Conservation (phyloP, 2,329 filamentous ascomycete genomes). For the Paecilomyces sp. region DNA sequence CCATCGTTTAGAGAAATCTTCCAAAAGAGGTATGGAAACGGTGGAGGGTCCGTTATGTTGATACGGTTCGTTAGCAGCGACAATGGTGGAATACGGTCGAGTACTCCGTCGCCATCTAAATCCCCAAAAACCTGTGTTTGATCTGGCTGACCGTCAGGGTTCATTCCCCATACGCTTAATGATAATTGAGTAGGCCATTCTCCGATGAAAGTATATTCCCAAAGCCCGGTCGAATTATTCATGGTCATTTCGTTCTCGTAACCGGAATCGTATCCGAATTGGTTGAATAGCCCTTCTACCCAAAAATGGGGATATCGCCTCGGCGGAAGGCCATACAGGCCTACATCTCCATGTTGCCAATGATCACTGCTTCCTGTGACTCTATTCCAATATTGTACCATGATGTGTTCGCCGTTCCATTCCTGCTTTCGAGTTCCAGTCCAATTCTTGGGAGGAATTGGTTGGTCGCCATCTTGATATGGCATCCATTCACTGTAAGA, state of each 20-base stretch:
- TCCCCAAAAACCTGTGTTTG: conserved; percentile 51
- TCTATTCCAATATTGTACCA: conserved; percentile 54
- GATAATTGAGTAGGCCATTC: conserved; percentile 54
- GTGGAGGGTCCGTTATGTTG: conserved; percentile 49
- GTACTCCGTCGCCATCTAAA: conserved; percentile 48
- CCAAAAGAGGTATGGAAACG: conserved; percentile 46
- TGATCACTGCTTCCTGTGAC: conserved; percentile 49
- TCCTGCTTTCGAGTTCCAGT: conserved; percentile 44
- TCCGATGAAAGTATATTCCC: conserved; percentile 50
- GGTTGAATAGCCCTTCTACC: conserved; percentile 51
- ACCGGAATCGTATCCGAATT: conserved; percentile 53
- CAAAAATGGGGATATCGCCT: conserved; percentile 52
- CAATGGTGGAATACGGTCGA: conserved; percentile 51
- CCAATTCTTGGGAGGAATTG: conserved; percentile 42
- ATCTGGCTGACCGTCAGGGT: conserved; percentile 52
- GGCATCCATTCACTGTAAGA: conserved; percentile 49
- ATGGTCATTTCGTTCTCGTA: conserved; percentile 43
- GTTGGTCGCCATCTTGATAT: conserved; percentile 41
- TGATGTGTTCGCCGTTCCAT: conserved; percentile 53
- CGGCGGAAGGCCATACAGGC: conserved; percentile 24
- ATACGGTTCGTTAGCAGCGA: conserved; percentile 46
- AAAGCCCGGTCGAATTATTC: conserved; percentile 32
- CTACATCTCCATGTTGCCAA: conserved; percentile 48
- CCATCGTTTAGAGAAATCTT: conserved; percentile 47
- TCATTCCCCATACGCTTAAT: conserved; percentile 56